phyloP scores from a whole-genome alignment of 495 filamentous ascomycete genomes.

The Talaromyces wortmannii region DNA sequence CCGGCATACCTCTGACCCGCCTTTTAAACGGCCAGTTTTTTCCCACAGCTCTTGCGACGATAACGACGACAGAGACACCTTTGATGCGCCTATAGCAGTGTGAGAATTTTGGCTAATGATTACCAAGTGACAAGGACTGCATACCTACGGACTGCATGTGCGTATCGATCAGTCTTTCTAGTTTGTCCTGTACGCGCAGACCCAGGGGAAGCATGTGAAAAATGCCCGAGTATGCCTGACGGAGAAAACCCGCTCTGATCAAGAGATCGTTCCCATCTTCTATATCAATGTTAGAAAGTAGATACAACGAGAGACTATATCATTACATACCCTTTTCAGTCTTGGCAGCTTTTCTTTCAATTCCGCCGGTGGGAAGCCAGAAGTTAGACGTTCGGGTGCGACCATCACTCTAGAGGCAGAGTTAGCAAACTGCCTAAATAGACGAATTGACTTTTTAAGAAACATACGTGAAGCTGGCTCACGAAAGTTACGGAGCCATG shows the following conservation, averaged over 20 bases:
- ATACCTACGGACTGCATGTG: slow-evolving; percentile 76
- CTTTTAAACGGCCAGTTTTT: slow-evolving; percentile 54
- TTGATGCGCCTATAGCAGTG: slow-evolving; percentile 62
- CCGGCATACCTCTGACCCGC: slow-evolving; percentile 51
- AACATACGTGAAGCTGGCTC: slow-evolving; percentile 18
- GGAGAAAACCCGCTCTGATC: slow-evolving; percentile 70
- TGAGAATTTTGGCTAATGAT: slow-evolving; percentile 10
- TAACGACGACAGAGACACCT: slow-evolving; percentile 80
- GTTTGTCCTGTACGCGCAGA: slow-evolving; percentile 78
- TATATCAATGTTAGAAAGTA: slow-evolving; percentile 9
- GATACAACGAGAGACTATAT: too few relatives aligned
- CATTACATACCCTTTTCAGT: slow-evolving; percentile 26
- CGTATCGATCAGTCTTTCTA: slow-evolving; percentile 78
- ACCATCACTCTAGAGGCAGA: slow-evolving; percentile 38
- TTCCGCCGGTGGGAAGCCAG: slow-evolving; percentile 75
- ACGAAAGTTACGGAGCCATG: not conserved
- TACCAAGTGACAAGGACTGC: slow-evolving; percentile 4
- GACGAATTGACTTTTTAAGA: not conserved
- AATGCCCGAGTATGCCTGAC: slow-evolving; percentile 81
- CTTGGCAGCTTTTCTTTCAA: slow-evolving; percentile 47
- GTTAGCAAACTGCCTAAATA: slow-evolving; percentile 1
- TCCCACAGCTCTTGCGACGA: slow-evolving; percentile 82
- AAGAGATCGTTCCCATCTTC: slow-evolving; percentile 69
- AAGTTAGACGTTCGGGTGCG: slow-evolving; percentile 61
- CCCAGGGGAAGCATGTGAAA: slow-evolving; percentile 95